Conservation (phyloP, 2,329 filamentous ascomycete genomes). For the Aspergillus sp. region DNA sequence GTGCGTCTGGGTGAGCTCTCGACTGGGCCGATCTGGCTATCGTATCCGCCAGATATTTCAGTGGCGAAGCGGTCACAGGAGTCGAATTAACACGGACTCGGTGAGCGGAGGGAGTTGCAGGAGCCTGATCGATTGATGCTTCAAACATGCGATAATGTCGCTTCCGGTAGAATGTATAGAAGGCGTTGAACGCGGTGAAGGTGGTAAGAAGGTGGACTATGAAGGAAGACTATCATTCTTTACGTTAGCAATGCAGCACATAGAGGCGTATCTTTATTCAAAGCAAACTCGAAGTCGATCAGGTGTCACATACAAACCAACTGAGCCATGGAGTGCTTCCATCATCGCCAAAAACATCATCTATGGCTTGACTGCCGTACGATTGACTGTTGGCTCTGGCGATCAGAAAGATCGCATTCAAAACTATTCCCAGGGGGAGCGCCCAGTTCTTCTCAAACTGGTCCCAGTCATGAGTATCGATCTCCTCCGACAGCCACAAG, state of each 20-base stretch:
- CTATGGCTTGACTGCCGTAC: slow-evolving; percentile 54
- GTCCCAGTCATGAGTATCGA: slow-evolving; percentile 90
- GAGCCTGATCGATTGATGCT: slow-evolving; percentile 72
- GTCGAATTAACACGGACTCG: slow-evolving; percentile 87
- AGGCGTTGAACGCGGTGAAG: slow-evolving; percentile 72
- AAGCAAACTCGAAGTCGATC: too few species aligned
- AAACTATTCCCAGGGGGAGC: slow-evolving; percentile 69
- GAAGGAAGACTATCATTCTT: slow-evolving; percentile 60
- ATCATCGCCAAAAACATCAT: slow-evolving; percentile 84
- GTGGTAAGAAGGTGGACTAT: slow-evolving; percentile 69
- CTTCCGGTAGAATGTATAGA: slow-evolving; percentile 78
- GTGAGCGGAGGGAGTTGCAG: slow-evolving; percentile 80
- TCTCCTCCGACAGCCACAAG: slow-evolving; percentile 87
- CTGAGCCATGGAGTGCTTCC: slow-evolving; percentile 65
- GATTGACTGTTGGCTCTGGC: slow-evolving; percentile 74
- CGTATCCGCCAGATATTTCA: slow-evolving; percentile 71
- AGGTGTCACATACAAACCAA: slow-evolving; percentile 58
- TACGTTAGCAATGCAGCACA: not conserved
- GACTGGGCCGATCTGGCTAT: slow-evolving; percentile 75
- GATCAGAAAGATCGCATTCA: slow-evolving; percentile 80
- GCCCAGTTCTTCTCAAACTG: slow-evolving; percentile 73
- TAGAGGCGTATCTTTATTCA: not conserved
- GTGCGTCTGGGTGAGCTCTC: slow-evolving; percentile 73
- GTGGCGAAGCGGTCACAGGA: slow-evolving; percentile 73
- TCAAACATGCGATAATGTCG: slow-evolving; percentile 92